Evolutionary conservation across 2,329 filamentous ascomycete species (phyloP).

Genomic region (Periconia macrospinosa): DNA sequence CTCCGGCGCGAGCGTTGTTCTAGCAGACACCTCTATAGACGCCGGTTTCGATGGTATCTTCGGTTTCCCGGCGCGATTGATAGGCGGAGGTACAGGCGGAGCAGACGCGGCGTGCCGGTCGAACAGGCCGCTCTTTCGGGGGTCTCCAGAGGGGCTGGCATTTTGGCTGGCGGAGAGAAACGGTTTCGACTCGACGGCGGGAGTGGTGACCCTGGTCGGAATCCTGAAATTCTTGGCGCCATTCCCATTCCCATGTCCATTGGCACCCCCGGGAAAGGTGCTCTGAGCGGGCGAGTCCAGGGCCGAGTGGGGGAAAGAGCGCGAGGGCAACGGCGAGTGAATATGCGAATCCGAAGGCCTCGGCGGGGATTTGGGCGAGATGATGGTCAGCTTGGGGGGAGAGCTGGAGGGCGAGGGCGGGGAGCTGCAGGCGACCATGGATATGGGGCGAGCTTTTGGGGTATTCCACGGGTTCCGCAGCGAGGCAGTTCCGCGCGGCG

Average conservation of each 20-base stretch:
- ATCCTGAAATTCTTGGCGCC: slow-evolving; percentile 38
- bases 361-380: slow-evolving; percentile 71
- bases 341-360: slow-evolving; percentile 45
- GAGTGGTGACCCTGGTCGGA: slow-evolving; percentile 46
- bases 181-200: slow-evolving; percentile 43
- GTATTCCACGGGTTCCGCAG: slow-evolving; percentile 38
- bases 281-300: slow-evolving; percentile 24
- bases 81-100: slow-evolving; percentile 64
- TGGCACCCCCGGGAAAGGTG: slow-evolving; percentile 2
- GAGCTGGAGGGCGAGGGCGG: slow-evolving; percentile 53
- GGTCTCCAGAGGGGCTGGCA: slow-evolving; percentile 23
- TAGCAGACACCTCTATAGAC: slow-evolving; percentile 26
- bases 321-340: slow-evolving; percentile 38
- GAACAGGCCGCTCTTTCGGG: slow-evolving; percentile 25
- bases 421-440: slow-evolving; percentile 52
- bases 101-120: slow-evolving; percentile 44
- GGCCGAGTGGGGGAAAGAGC: slow-evolving; percentile 24
- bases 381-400: slow-evolving; percentile 67
- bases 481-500: slow-evolving; percentile 41
- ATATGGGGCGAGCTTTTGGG: slow-evolving; percentile 47
- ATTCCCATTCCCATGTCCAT: slow-evolving; percentile 6
- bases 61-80: slow-evolving; percentile 81
- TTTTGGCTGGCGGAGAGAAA: slow-evolving; percentile 18
- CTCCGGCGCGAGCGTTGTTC: slow-evolving; percentile 38
- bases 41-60: slow-evolving; percentile 58